These are phyloP conservation scores for Ambrosia hybrid DNA, from an alignment of 140 eudicot species.

Conservation along the genomic window DNA sequence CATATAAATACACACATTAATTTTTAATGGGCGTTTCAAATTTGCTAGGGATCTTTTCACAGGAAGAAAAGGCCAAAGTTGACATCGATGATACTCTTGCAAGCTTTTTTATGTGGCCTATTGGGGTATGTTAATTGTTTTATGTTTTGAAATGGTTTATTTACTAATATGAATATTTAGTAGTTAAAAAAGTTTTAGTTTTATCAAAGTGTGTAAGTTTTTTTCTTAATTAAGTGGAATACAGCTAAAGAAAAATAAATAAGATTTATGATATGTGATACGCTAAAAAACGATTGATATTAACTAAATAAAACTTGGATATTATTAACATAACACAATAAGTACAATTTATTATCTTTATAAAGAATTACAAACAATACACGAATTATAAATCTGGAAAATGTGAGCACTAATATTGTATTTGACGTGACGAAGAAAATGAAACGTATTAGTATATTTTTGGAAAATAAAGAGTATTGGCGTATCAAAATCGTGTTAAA, in stretches of 20 bases:
- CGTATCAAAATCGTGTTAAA: not conserved
- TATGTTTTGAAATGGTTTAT: not conserved
- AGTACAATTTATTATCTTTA: not conserved
- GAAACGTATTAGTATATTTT: not conserved
- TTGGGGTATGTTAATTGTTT: conserved; percentile 42
- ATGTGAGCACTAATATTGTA: not conserved
- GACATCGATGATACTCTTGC: conserved; percentile 46
- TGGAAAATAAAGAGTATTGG: not conserved
- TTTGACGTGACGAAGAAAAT: not conserved
- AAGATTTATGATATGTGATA: not conserved
- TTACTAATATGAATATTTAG: not conserved
- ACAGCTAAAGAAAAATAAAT: not conserved
- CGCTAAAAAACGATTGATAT: too few species aligned
- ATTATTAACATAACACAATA: too few species aligned
- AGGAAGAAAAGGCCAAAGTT: conserved; percentile 67
- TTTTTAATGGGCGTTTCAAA: too few species aligned
- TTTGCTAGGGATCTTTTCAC: not conserved
- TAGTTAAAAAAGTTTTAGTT: not conserved
- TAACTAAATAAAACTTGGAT: too few species aligned
- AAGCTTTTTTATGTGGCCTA: conserved; percentile 54
- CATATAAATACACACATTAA: not conserved
- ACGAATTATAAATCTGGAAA: too few species aligned
- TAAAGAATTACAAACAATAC: too few species aligned
- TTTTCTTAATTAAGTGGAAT: too few species aligned
- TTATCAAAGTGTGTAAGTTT: not conserved